Evolutionary conservation across 2,329 filamentous ascomycete genomes (phyloP).

Genomic region (Penicillium sclerotigenum): DNA sequence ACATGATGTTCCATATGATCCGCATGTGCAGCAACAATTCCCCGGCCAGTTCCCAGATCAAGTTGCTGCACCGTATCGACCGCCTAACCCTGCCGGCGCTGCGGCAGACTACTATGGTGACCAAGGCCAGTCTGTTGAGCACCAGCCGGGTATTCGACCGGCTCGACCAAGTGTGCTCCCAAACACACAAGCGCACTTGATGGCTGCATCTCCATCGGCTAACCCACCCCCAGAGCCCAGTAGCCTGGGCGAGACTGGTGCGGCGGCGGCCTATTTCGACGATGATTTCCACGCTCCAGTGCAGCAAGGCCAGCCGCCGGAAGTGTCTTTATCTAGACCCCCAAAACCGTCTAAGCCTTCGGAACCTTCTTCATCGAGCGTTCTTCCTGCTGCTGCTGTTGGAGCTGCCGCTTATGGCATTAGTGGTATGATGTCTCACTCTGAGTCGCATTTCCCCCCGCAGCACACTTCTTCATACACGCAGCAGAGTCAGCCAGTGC

Average conservation of each 20-base stretch:
- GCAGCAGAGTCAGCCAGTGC: neutral
- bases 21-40: slow-evolving; percentile 57
- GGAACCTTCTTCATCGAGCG: slow-evolving; percentile 27
- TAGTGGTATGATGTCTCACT: slow-evolving; percentile 31
- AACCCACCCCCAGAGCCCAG: slow-evolving; percentile 60
- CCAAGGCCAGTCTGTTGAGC: slow-evolving; percentile 57
- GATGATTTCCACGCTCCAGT: slow-evolving; percentile 17
- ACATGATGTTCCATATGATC: slow-evolving; percentile 36
- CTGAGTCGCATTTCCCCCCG: slow-evolving; percentile 19
- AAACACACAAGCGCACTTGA: slow-evolving; percentile 55
- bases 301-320: slow-evolving; percentile 15
- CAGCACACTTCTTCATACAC: slow-evolving; percentile 17
- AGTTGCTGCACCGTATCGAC: slow-evolving; percentile 47
- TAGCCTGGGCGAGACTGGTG: slow-evolving; percentile 41
- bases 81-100: slow-evolving; percentile 49
- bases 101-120: slow-evolving; percentile 63
- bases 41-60: slow-evolving; percentile 54
- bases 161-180: slow-evolving; percentile 53
- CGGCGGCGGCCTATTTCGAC: slow-evolving; percentile 58
- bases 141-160: slow-evolving; percentile 60
- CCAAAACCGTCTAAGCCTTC: slow-evolving; percentile 30
- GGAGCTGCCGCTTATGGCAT: slow-evolving; percentile 44
- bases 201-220: slow-evolving; percentile 49
- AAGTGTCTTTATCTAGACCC: slow-evolving; percentile 21
- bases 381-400: slow-evolving; percentile 30